A percentile compares a stretch with the other conserved stretches of the same genome.
These are phyloP conservation scores for Trypanosoma vivax DNA, from an alignment of 208 protist genomes.

Conservation along the genomic window DNA sequence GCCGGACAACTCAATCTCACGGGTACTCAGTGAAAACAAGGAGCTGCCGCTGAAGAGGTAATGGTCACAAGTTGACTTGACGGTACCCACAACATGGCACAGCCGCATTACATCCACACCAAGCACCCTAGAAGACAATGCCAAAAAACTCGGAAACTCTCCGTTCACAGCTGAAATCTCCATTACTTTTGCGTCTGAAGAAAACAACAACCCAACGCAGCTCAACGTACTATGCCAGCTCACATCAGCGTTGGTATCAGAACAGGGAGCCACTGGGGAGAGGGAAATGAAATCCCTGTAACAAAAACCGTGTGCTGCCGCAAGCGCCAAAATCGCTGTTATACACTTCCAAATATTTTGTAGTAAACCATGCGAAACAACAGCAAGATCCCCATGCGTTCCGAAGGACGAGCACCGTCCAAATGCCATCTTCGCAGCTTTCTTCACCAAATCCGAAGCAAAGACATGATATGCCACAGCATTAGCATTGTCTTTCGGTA, in stretches of 20 bases:
- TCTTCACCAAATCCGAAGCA: neutral
- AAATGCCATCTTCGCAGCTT: neutral
- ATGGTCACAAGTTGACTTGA: neutral
- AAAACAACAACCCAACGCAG: slow-evolving; percentile 12
- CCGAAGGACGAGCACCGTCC: no score
- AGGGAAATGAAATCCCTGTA: slow-evolving; percentile 7
- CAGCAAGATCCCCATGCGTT: neutral
- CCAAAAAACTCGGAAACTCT: neutral
- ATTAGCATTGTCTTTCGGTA: no score
- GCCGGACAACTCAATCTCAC: neutral
- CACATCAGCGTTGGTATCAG: neutral
- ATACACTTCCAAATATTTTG: slow-evolving; percentile 9
- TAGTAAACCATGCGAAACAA: neutral
- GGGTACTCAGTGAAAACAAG: neutral
- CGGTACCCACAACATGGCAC: slow-evolving; percentile 3
- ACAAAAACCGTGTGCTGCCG: neutral
- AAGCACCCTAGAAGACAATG: slow-evolving; percentile 4
- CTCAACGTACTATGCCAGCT: neutral
- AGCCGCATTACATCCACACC: slow-evolving; percentile 5
- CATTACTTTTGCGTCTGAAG: slow-evolving; percentile 10
- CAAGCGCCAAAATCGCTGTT: neutral
- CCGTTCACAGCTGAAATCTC: neutral
- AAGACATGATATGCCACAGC: neutral
- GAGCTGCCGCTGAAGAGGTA: slow-evolving; percentile 1
- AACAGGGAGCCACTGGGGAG: neutral